A percentile compares a stretch with the other conserved stretches of the same genome.
Evolutionary conservation across 2,329 filamentous ascomycete genomes (phyloP).

Genomic region (Thelonectria blattea): DNA sequence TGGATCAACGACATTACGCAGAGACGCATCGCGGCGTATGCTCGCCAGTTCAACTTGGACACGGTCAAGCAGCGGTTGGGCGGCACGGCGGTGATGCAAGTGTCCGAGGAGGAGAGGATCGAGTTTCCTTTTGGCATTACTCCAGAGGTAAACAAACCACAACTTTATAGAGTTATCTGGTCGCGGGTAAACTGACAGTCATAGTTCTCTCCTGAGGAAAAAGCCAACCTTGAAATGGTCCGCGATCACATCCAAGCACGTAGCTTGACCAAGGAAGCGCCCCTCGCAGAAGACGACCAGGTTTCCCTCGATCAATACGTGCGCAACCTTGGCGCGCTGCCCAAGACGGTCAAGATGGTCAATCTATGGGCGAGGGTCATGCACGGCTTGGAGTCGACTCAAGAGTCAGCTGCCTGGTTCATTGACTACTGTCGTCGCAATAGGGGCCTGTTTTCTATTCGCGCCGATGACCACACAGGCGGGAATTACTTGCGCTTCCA

Average conservation of each 20-base stretch:
- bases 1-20: conserved; percentile 67
- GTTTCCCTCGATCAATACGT: conserved; percentile 45
- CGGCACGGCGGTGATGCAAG: conserved; percentile 52
- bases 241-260: conserved; percentile 45
- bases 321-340: conserved; percentile 39
- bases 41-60: conserved; percentile 48
- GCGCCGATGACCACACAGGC: conserved; percentile 44
- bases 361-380: conserved; percentile 47
- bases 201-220: conserved; percentile 42
- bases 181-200: not conserved
- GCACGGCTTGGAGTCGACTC: conserved; percentile 45
- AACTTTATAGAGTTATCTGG: not conserved
- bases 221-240: conserved; percentile 41
- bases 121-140: conserved; percentile 32
- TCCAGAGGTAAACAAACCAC: conserved; percentile 26
- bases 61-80: conserved; percentile 53
- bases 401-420: conserved; percentile 46
- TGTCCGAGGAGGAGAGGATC: conserved; percentile 41
- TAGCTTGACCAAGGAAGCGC: conserved; percentile 35
- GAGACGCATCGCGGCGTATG: conserved; percentile 49
- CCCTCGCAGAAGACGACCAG: conserved; percentile 38
- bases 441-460: conserved; percentile 42
- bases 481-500: conserved; percentile 45
- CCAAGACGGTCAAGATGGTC: conserved; percentile 42
- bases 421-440: conserved; percentile 48